Conservation (phyloP, 352 stramenopile species). For the Pythium dissimile region DNA sequence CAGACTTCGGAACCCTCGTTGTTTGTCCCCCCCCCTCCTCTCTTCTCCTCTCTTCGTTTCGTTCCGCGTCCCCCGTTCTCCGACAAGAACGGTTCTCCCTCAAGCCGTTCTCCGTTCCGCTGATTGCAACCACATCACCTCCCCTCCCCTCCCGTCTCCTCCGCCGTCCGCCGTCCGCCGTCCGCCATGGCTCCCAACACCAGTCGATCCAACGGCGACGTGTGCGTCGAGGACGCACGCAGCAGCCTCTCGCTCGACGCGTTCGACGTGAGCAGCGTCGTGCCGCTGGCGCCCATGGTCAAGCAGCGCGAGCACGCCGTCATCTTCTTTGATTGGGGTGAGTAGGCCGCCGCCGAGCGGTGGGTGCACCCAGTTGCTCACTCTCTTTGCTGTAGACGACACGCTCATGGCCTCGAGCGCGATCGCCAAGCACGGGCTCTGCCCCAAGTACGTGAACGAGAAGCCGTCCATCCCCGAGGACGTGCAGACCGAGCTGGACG, state of each 20-base stretch:
- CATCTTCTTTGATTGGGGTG: conserved; percentile 87
- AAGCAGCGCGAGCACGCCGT: conserved; percentile 57
- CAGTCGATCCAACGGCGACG: conserved; percentile 31
- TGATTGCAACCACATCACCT: no score
- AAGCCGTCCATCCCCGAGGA: conserved; percentile 70
- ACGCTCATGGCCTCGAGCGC: conserved; percentile 79
- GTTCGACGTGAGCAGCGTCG: conserved; percentile 39
- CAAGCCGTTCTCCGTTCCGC: no score
- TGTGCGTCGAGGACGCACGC: conserved; percentile 62
- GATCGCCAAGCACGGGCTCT: conserved; percentile 75
- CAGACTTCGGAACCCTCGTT: neutral
- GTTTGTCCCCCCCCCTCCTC: neutral
- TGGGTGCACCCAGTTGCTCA: neutral
- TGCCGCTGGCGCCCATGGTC: conserved; percentile 23
- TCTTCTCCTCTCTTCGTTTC: neutral
- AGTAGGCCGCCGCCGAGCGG: neutral
- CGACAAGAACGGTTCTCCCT: conserved; percentile 4
- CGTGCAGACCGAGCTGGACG: conserved; percentile 67
- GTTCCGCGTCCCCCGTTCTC: neutral
- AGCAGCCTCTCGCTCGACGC: conserved; percentile 49
- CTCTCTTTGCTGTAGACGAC: conserved; percentile 45
- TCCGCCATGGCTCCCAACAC: conserved; percentile 64
- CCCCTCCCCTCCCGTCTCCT: no score
- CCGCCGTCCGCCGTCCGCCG: no score
- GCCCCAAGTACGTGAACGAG: conserved; percentile 85